Conservation (phyloP, 441 rosid genomes). For the Croton laevigatus region DNA sequence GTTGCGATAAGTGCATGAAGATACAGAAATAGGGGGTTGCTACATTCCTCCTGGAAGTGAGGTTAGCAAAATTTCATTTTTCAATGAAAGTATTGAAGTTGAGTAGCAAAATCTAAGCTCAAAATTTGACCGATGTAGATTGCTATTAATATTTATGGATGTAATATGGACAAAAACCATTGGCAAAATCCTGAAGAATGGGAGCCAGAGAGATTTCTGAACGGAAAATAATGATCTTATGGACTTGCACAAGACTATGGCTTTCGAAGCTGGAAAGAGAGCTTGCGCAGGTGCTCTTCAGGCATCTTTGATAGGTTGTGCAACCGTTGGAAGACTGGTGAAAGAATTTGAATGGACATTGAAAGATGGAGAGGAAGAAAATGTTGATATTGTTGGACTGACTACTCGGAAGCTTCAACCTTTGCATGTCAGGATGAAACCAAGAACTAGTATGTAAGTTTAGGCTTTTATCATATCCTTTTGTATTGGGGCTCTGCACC, state of each 20-base stretch:
- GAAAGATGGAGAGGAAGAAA: slow-evolving; percentile 55
- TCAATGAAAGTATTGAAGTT: neutral
- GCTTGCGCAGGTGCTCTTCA: slow-evolving; percentile 78
- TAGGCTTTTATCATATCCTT: neutral
- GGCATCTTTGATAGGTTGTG: slow-evolving; percentile 53
- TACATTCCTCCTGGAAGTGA: slow-evolving; percentile 64
- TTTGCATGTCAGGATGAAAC: slow-evolving; percentile 46
- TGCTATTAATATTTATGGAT: slow-evolving; percentile 77
- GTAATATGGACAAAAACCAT: slow-evolving; percentile 75
- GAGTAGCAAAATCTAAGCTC: neutral
- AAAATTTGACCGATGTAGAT: slow-evolving; percentile 40
- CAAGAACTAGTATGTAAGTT: slow-evolving; percentile 27
- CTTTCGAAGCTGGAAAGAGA: slow-evolving; percentile 80
- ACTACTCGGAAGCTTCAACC: slow-evolving; percentile 70
- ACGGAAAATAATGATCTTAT: slow-evolving; percentile 39
- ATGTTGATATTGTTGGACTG: slow-evolving; percentile 59
- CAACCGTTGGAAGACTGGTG: slow-evolving; percentile 63
- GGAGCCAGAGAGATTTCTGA: slow-evolving; percentile 67
- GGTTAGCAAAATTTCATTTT: slow-evolving; percentile 29
- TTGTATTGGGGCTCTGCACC: too few species aligned
- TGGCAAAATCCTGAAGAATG: slow-evolving; percentile 69
- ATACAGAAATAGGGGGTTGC: slow-evolving; percentile 75
- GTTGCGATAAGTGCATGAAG: slow-evolving; percentile 64
- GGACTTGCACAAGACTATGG: slow-evolving; percentile 82
- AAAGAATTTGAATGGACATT: slow-evolving; percentile 75